A percentile compares a stretch with the other conserved stretches of the same genome.
phyloP scores from a whole-genome alignment of 2,329 filamentous ascomycete species.

The Fusarium irregulare region DNA sequence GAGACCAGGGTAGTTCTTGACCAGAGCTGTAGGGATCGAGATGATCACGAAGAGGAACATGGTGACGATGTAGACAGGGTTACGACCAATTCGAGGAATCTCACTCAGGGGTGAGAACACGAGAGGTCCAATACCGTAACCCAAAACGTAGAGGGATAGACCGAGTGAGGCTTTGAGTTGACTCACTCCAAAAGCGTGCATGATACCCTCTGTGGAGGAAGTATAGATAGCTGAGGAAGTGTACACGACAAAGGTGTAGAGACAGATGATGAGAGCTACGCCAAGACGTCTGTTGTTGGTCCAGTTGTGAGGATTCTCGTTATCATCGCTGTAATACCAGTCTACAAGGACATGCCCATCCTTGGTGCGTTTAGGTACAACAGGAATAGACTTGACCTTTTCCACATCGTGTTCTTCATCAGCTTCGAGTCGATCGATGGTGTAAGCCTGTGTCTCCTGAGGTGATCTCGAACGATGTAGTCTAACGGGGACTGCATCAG shows the following conservation, averaged over 20 bases:
- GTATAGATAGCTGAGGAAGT: conserved; percentile 61
- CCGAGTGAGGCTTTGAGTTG: conserved; percentile 65
- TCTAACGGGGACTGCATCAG: conserved; percentile 15
- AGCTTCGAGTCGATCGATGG: conserved; percentile 32
- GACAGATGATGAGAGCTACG: conserved; percentile 59
- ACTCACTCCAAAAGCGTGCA: conserved; percentile 63
- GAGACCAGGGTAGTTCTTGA: conserved; percentile 71
- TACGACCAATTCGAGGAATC: conserved; percentile 74
- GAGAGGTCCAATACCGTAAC: conserved; percentile 72
- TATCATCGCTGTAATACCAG: conserved; percentile 66
- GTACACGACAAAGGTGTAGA: conserved; percentile 72
- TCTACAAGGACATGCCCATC: conserved; percentile 65
- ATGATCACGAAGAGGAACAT: conserved; percentile 77
- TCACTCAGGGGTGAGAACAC: conserved; percentile 75
- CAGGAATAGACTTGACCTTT: conserved; percentile 59
- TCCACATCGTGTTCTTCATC: conserved; percentile 54
- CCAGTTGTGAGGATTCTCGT: conserved; percentile 68
- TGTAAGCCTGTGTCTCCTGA: conserved; percentile 37
- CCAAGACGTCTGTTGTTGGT: conserved; percentile 55
- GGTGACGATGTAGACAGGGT: conserved; percentile 74
- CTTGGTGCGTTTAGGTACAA: conserved; percentile 60
- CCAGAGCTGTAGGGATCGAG: conserved; percentile 71
- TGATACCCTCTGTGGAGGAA: conserved; percentile 59
- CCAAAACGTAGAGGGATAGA: conserved; percentile 71
- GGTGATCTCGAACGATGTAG: conserved; percentile 43